These are phyloP conservation scores for Diaporthe sp. DNA, from an alignment of 2,329 filamentous ascomycete genomes.

Conservation along the genomic window DNA sequence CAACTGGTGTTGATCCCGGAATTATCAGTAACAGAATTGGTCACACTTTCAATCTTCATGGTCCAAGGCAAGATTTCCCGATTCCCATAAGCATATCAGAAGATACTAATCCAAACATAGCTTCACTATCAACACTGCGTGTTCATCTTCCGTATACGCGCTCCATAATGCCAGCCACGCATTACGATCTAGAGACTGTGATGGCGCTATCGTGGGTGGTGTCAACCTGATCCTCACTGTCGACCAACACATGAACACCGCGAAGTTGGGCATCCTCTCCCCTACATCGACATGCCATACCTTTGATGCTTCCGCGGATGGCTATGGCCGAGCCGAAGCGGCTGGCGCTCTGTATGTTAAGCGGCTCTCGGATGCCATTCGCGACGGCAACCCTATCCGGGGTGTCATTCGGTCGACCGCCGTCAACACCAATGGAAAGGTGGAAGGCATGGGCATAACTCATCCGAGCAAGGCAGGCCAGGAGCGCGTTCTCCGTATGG, in stretches of 20 bases:
- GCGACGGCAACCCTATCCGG: constrained; percentile 59
- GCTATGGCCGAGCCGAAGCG: constrained; percentile 66
- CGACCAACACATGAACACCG: constrained; percentile 46
- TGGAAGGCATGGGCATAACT: constrained; percentile 46
- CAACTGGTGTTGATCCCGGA: constrained; percentile 50
- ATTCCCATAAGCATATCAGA: neutral
- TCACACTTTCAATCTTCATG: constrained; percentile 53
- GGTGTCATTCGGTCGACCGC: constrained; percentile 54
- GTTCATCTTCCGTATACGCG: constrained; percentile 50
- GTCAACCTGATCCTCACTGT: constrained; percentile 50
- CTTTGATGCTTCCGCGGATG: constrained; percentile 52
- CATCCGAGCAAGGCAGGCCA: constrained; percentile 43
- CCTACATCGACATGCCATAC: constrained; percentile 49
- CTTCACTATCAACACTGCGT: constrained; percentile 50
- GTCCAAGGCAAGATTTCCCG: constrained; percentile 43
- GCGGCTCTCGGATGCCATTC: constrained; percentile 57
- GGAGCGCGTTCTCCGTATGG: constrained; percentile 55
- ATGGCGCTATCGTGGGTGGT: constrained; percentile 46
- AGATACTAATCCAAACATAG: constrained; percentile 20
- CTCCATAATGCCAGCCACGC: constrained; percentile 52
- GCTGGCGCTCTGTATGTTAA: constrained; percentile 60
- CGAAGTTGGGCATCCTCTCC: constrained; percentile 50
- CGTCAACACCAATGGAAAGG: constrained; percentile 56
- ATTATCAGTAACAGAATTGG: constrained; percentile 54
- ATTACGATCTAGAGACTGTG: constrained; percentile 48